Percentiles rank a stretch among this genome's conserved stretches.
Evolutionary conservation across 2,329 filamentous ascomycete genomes (phyloP).

Genomic region (Epichloe sibirici): DNA sequence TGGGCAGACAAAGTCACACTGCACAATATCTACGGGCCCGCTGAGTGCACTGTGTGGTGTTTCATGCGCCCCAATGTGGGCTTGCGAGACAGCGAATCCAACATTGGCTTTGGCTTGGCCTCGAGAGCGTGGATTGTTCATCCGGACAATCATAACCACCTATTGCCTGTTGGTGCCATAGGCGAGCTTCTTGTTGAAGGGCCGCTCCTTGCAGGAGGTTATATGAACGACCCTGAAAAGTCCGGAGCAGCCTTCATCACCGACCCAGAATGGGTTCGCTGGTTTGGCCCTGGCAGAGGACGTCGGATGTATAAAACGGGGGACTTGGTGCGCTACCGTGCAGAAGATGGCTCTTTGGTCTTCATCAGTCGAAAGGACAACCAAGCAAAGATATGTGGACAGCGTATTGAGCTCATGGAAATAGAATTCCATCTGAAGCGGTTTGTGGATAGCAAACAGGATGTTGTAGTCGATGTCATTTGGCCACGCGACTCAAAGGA

Average conservation of each 20-base stretch:
- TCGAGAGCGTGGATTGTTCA: not conserved
- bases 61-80: too few relatives aligned
- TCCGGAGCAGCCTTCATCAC: not conserved
- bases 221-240: not conserved
- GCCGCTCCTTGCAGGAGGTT: not conserved
- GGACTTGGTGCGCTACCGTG: conserved; percentile 9
- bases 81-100: too few relatives aligned
- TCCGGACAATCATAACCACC: not conserved
- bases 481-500: too few relatives aligned
- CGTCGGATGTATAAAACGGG: conserved; percentile 12
- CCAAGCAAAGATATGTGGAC: conserved; percentile 15
- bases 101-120: too few relatives aligned
- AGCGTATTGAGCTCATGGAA: conserved; percentile 13
- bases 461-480: too few relatives aligned
- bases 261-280: not conserved
- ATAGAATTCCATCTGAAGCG: conserved; percentile 6
- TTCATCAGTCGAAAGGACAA: conserved; percentile 14
- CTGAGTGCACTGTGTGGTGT: not conserved
- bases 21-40: not conserved
- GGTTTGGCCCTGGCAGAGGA: not conserved
- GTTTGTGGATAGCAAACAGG: not conserved
- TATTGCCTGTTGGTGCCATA: not conserved
- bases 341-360: conserved; percentile 12
- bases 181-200: conserved; percentile 4
- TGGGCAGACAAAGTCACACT: not conserved